phyloP scores from a whole-genome alignment of 768 basidiomycete genomes.

The Calvatia gigantea region DNA sequence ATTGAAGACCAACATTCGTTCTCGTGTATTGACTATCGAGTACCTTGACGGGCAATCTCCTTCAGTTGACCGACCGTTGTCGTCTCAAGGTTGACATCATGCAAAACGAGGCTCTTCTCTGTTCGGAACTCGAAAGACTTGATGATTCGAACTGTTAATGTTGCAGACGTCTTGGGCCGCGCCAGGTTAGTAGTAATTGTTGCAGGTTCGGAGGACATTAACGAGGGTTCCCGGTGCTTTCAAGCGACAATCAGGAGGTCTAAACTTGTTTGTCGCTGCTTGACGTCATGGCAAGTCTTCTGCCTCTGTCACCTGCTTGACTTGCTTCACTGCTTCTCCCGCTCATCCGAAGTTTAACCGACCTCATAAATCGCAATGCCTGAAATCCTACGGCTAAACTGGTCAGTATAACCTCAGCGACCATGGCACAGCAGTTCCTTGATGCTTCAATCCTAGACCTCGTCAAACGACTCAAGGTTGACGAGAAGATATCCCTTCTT shows the following conservation, averaged over 20 bases:
- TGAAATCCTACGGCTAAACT: neutral
- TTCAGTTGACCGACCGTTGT: constrained; percentile 83
- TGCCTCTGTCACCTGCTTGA: neutral
- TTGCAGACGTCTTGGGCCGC: constrained; percentile 69
- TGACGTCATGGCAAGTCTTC: neutral
- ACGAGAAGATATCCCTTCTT: constrained; percentile 63
- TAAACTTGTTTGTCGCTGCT: neutral
- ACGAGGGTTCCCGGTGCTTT: neutral
- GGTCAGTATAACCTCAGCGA: neutral
- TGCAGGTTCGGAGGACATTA: constrained; percentile 19
- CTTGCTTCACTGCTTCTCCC: neutral
- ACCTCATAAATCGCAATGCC: neutral
- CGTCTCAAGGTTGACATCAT: constrained; percentile 71
- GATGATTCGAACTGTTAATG: constrained; percentile 87
- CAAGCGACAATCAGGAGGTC: neutral
- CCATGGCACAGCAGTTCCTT: constrained; percentile 44
- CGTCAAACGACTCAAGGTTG: constrained; percentile 48
- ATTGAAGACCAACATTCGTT: constrained; percentile 10
- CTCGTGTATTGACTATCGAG: constrained; percentile 10
- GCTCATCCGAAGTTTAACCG: constrained; percentile 2
- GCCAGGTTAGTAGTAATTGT: constrained; percentile 57
- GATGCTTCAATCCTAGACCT: constrained; percentile 49
- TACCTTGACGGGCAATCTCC: constrained; percentile 66
- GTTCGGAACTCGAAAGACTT: constrained; percentile 95
- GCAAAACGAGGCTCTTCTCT: constrained; percentile 82